These are phyloP conservation scores for Gentiana macrophylla DNA, from an alignment of 257 asterid genomes.

Conservation along the genomic window DNA sequence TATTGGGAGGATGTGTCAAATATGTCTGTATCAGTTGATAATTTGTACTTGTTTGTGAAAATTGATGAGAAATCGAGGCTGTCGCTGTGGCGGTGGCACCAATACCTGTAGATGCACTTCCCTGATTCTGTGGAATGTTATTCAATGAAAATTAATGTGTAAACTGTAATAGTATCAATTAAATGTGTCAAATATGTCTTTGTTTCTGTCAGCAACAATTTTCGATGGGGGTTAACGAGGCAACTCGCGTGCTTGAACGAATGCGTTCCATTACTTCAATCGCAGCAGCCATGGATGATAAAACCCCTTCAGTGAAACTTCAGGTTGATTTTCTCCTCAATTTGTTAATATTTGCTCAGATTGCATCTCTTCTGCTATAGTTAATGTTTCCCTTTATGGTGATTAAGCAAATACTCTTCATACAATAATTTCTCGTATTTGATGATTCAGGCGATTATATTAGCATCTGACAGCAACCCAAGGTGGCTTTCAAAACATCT, in stretches of 20 bases:
- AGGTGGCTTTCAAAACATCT: constrained; percentile 69
- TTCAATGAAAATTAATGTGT: no score
- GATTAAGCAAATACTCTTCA: neutral
- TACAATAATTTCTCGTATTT: neutral
- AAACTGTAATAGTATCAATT: neutral
- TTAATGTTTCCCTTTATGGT: neutral
- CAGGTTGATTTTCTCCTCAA: constrained; percentile 35
- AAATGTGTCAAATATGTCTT: neutral
- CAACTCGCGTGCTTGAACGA: constrained; percentile 75
- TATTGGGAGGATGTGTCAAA: neutral
- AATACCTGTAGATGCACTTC: no score
- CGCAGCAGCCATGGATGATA: constrained; percentile 5
- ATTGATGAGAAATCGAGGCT: no score
- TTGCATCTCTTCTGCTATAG: neutral
- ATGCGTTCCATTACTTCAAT: constrained; percentile 29
- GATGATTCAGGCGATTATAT: constrained; percentile 48
- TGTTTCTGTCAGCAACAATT: constrained; percentile 54
- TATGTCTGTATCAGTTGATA: neutral
- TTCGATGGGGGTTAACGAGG: constrained; percentile 80
- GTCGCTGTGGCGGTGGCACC: no score
- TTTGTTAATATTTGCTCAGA: neutral
- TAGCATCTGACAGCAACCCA: constrained; percentile 83
- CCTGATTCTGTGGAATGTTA: no score
- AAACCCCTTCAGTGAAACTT: constrained; percentile 28
- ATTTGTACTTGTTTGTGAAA: neutral